phyloP scores from a whole-genome alignment of 495 filamentous ascomycete genomes.

The Corynascus novoguineensis region DNA sequence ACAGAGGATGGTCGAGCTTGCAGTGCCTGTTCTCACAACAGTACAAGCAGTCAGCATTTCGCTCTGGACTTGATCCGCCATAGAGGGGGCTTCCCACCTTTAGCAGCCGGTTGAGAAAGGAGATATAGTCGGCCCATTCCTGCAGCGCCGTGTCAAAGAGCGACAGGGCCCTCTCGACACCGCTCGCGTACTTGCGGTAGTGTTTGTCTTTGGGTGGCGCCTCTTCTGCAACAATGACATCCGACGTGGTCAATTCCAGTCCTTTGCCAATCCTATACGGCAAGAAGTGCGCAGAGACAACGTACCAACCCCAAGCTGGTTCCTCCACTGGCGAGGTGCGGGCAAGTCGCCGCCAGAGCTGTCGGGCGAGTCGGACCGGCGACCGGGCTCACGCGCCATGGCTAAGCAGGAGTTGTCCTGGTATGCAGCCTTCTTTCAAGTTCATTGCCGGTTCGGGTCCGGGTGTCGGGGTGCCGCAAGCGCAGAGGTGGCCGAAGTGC shows the following conservation, averaged over 20 bases:
- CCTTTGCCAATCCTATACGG: conserved; percentile 8
- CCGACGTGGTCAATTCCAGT: background rate
- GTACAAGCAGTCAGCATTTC: conserved; percentile 14
- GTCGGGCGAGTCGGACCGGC: conserved; percentile 66
- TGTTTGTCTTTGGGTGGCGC: conserved; percentile 76
- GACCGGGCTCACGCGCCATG: conserved; percentile 69
- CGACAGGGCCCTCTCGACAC: conserved; percentile 79
- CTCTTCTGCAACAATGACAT: conserved; percentile 45
- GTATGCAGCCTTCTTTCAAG: conserved; percentile 10
- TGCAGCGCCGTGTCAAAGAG: conserved; percentile 89
- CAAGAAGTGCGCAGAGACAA: background rate
- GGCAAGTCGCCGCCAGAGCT: conserved; percentile 72
- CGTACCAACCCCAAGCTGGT: conserved; percentile 47
- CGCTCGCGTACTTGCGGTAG: conserved; percentile 84
- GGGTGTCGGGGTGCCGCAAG: background rate
- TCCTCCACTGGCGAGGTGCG: conserved; percentile 55
- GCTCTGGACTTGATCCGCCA: background rate
- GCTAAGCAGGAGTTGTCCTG: conserved; percentile 24
- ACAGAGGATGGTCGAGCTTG: conserved; percentile 74
- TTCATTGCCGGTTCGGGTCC: conserved; percentile 24
- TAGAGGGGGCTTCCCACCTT: conserved; percentile 54
- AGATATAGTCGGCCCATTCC: conserved; percentile 99
- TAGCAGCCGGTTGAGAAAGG: conserved; percentile 82
- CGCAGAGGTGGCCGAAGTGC: background rate
- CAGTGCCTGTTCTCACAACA: conserved; percentile 57